Evolutionary conservation across 148 eudicot species (phyloP), one percentile per base, ranked within the genome.

Genomic region (Suaeda aralocaspica): DNA sequence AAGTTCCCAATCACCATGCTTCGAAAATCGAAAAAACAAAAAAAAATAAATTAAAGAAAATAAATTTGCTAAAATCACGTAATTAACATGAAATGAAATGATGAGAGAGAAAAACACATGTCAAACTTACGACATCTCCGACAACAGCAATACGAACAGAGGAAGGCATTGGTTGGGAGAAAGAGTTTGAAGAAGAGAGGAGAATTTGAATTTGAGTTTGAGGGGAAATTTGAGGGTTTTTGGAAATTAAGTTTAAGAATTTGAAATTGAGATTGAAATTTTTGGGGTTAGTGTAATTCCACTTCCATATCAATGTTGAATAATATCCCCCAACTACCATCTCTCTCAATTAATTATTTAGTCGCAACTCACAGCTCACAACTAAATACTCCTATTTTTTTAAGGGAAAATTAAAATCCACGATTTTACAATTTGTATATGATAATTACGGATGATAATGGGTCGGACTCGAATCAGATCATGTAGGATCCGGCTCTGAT

Each of bases 1-100:
- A 4, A 86, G 79, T 67, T 77, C 74, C 98, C 98, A 92, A 59
- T 80, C 87, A 53, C 88, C 82, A 77, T 92, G 98, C 98, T 92
- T 74, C 79, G 77, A 24, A 68, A 3, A 9, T 28, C 0, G 30
- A 7, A 24, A 68, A 67, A 61, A n/a, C 11, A 14, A 55, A 28
- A 25, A 13, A 46, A 36, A 55, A 71, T 19, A 31, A 31, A 50
- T 68, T 49, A 16, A 28, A 62, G 21, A 15, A 11, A 25, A 21
- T 6, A 28, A 28, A 6, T 26, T n/a, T 21, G 6, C 44, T 4
- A 18, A 55, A 5, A 36, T 39, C 21, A 22, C 13, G 29, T 18
- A 34, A 64, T 5, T 8, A 36, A 36, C 4, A 12, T 5, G 15
- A 31, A 7, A 44, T 4, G 18, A 9, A 14, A 5, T 0, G 14